Percentiles rank a stretch among this genome's conserved stretches.
Conservation (phyloP, 768 basidiomycete species). For the Ramaria sp. region DNA sequence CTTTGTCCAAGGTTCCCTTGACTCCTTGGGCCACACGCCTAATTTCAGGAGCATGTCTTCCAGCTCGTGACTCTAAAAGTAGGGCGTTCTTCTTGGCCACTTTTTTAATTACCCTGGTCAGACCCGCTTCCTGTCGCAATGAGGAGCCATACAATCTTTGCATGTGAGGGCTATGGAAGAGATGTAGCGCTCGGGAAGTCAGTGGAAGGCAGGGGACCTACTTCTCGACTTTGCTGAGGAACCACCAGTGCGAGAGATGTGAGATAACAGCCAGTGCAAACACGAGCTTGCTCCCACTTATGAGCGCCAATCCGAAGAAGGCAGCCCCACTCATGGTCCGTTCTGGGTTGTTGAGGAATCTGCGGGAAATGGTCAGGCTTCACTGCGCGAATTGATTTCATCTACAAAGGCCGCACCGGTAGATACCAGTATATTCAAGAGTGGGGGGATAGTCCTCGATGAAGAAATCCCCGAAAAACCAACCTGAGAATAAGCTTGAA, state of each 20-base stretch:
- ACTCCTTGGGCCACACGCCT: constrained; percentile 82
- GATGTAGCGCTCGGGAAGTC: background rate
- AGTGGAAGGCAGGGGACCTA: constrained; percentile 28
- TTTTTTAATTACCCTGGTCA: constrained; percentile 95
- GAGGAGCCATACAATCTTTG: constrained; percentile 88
- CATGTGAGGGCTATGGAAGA: constrained; percentile 85
- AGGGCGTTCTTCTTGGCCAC: constrained; percentile 79
- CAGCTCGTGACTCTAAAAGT: constrained; percentile 64
- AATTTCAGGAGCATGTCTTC: constrained; percentile 76
- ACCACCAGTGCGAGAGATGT: constrained; percentile 92
- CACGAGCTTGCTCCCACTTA: constrained; percentile 90
- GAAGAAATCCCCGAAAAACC: constrained; percentile 98
- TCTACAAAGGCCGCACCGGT: constrained; percentile 56
- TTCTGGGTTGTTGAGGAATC: constrained; percentile 92
- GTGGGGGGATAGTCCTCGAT: constrained; percentile 86
- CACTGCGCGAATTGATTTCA: background rate
- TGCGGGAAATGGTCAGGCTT: constrained; percentile 16
- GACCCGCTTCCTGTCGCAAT: constrained; percentile 90
- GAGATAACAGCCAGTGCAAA: constrained; percentile 74
- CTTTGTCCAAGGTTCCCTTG: constrained; percentile 90
- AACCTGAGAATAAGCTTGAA: constrained; percentile 40
- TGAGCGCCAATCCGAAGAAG: constrained; percentile 86
- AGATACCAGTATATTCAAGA: constrained; percentile 94
- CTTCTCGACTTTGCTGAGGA: constrained; percentile 87
- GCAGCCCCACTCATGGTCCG: constrained; percentile 85